Evolutionary conservation across 768 basidiomycete species (phyloP).

Genomic region (Kwoniella newhampshirensis): DNA sequence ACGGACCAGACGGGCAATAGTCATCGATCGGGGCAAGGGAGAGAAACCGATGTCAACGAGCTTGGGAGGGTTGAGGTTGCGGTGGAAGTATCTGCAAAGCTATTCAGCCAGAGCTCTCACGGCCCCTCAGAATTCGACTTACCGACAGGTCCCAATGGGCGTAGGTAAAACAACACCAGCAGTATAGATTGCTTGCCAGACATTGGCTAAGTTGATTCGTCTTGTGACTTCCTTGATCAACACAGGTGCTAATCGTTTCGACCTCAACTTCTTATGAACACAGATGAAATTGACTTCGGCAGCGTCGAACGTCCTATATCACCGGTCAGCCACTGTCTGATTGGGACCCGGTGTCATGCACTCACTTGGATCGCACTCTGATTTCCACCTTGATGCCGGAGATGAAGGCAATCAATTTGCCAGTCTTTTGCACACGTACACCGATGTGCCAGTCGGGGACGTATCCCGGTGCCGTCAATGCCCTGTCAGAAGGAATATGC

Average conservation of each 20-base stretch:
- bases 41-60: conserved; percentile 87
- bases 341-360: conserved; percentile 8
- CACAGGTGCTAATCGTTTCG: conserved; percentile 90
- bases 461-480: conserved; percentile 89
- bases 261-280: conserved; percentile 94
- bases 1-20: conserved; percentile 84
- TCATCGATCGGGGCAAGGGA: conserved; percentile 79
- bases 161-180: conserved; percentile 91
- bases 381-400: conserved; percentile 84
- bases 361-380: conserved; percentile 80
- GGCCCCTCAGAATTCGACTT: conserved; percentile 42
- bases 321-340: background rate
- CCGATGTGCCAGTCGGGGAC: conserved; percentile 93
- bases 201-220: conserved; percentile 79
- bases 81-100: conserved; percentile 75
- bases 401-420: conserved; percentile 95
- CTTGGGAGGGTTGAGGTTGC: conserved; percentile 85
- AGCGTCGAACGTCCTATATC: conserved; percentile 64
- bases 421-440: conserved; percentile 83
- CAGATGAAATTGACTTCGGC: conserved; percentile 97
- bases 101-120: too few species aligned
- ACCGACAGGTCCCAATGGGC: conserved; percentile 82
- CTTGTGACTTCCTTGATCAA: conserved; percentile 97
- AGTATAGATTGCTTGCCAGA: conserved; percentile 98
- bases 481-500: too few species aligned